Evolutionary conservation across 306 rosid genomes (phyloP).

Genomic region (Mimosa bimucronata): DNA sequence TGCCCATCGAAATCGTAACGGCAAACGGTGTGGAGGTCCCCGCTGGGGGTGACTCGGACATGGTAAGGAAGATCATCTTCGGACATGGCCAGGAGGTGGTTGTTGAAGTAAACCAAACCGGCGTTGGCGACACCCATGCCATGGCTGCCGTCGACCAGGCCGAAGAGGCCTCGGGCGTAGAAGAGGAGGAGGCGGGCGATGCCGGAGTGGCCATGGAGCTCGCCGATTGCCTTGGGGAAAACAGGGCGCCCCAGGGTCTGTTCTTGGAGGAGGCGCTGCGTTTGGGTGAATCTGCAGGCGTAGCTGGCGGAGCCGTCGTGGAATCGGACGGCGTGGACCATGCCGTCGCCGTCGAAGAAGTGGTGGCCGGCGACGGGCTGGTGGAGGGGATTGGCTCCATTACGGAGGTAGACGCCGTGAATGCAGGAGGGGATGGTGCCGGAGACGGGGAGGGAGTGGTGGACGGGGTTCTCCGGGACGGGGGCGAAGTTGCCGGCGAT

Average conservation of each 20-base stretch:
- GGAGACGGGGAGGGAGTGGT: constrained; percentile 46
- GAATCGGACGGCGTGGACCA: constrained; percentile 86
- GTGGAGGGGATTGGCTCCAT: constrained; percentile 90
- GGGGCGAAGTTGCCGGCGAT: constrained; percentile 95
- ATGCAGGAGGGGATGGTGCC: constrained; percentile 77
- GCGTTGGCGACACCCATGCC: constrained; percentile 99
- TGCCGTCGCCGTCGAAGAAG: constrained; percentile 97
- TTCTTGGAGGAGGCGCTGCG: constrained; percentile 73
- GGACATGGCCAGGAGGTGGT: constrained; percentile 73
- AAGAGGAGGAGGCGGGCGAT: constrained; percentile 76
- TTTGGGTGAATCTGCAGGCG: constrained; percentile 86
- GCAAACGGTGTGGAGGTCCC: constrained; percentile 76
- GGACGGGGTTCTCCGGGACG: constrained; percentile 67
- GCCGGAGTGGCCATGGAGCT: constrained; percentile 96
- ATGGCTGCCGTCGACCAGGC: constrained; percentile 65
- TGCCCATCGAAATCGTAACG: constrained; percentile 72
- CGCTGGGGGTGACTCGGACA: constrained; percentile 55
- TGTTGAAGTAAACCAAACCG: constrained; percentile 79
- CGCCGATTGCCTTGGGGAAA: constrained; percentile 97
- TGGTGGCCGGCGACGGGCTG: constrained; percentile 91
- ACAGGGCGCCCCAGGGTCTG: constrained; percentile 67
- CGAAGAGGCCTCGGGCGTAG: constrained; percentile 68
- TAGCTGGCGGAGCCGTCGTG: constrained; percentile 56
- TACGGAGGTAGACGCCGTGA: constrained; percentile 80
- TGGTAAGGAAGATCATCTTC: constrained; percentile 87